phyloP scores from a whole-genome alignment of 129 eudicot genomes.

The Lactuca saligna region DNA sequence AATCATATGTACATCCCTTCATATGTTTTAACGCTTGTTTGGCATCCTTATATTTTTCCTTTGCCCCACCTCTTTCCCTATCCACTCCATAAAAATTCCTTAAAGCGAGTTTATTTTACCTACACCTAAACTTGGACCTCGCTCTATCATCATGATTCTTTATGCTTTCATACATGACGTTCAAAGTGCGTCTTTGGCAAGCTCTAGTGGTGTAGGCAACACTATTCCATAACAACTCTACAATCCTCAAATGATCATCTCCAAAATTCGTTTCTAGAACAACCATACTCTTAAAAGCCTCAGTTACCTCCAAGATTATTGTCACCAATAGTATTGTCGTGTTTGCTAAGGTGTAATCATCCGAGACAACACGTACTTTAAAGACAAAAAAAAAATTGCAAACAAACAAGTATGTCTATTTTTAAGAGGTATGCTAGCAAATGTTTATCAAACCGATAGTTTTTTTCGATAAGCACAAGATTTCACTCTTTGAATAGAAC shows the following conservation, averaged over 20 bases:
- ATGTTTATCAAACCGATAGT: background rate
- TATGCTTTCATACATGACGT: too few relatives aligned
- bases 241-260: background rate
- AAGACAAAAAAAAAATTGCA: too few relatives aligned
- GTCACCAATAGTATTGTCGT: background rate
- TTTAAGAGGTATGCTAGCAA: background rate
- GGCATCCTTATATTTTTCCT: background rate
- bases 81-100: background rate
- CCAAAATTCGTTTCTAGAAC: background rate
- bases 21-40: too few relatives aligned
- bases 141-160: background rate
- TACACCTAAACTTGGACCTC: background rate
- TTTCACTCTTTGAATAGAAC: conserved; percentile 1
- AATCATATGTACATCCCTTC: too few relatives aligned
- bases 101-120: background rate
- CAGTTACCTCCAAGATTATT: background rate
- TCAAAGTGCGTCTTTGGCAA: background rate
- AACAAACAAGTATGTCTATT: background rate
- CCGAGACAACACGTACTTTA: background rate
- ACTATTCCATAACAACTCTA: background rate
- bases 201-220: background rate
- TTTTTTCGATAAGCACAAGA: background rate
- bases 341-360: too few relatives aligned
- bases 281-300: background rate
- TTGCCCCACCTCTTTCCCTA: background rate